Percentiles rank a stretch among this genome's conserved stretches.
phyloP scores from a whole-genome alignment of 2,329 filamentous ascomycete genomes.

The Alternaria longipes region DNA sequence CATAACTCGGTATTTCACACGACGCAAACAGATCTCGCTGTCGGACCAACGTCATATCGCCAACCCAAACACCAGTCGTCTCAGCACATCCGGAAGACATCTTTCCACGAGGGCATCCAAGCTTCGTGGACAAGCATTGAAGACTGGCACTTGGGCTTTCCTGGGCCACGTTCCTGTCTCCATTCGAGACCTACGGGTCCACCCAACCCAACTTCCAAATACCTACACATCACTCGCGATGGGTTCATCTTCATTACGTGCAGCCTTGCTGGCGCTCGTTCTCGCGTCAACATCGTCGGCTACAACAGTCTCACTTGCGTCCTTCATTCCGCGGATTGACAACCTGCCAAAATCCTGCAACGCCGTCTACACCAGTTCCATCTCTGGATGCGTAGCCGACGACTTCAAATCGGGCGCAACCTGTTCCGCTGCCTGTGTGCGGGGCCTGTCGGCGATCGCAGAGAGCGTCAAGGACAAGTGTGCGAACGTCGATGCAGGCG shows the following conservation, averaged over 20 bases:
- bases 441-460: constrained; percentile 50
- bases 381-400: constrained; percentile 50
- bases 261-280: constrained; percentile 33
- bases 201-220: constrained; percentile 14
- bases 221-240: constrained; percentile 32
- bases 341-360: constrained; percentile 53
- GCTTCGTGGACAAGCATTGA: constrained; percentile 13
- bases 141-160: constrained; percentile 22
- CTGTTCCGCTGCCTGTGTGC: constrained; percentile 53
- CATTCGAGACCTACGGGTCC: constrained; percentile 17
- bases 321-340: constrained; percentile 56
- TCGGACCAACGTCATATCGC: constrained; percentile 34
- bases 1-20: constrained; percentile 30
- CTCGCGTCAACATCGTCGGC: constrained; percentile 32
- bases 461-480: constrained; percentile 48
- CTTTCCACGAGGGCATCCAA: constrained; percentile 16
- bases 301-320: constrained; percentile 53
- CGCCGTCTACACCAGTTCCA: constrained; percentile 52
- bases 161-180: constrained; percentile 9
- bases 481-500: constrained; percentile 44
- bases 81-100: constrained; percentile 29
- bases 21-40: constrained; percentile 35
- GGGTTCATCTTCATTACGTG: constrained; percentile 26
- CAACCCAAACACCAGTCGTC: constrained; percentile 37
- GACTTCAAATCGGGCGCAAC: constrained; percentile 51